Conservation (phyloP, 768 basidiomycete species). For the Mycena capillaripes region DNA sequence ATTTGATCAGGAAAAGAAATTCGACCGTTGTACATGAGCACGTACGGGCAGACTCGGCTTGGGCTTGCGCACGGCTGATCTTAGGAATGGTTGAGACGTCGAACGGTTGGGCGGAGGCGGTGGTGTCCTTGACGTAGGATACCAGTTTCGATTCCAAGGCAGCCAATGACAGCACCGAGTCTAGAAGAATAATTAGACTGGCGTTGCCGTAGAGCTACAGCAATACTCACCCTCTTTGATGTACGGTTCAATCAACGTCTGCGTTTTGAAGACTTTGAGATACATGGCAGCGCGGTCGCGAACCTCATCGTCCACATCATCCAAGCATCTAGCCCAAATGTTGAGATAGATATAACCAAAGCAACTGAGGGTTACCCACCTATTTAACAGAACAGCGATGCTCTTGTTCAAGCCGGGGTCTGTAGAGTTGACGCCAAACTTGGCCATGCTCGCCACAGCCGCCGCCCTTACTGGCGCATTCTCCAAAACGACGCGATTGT, state of each 20-base stretch:
- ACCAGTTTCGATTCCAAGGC: constrained; percentile 93
- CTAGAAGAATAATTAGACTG: constrained; percentile 58
- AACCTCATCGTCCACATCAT: constrained; percentile 99
- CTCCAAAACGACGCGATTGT: constrained; percentile 98
- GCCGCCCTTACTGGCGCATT: constrained; percentile 98
- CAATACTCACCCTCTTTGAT: constrained; percentile 86
- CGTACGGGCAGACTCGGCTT: constrained; percentile 90
- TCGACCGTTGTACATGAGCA: constrained; percentile 4
- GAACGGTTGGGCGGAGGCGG: constrained; percentile 80
- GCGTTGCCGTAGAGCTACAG: neutral
- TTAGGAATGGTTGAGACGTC: constrained; percentile 91
- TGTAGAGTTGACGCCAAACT: constrained; percentile 92
- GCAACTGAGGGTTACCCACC: constrained; percentile 60
- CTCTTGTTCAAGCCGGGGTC: constrained; percentile 87
- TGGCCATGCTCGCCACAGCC: constrained; percentile 94
- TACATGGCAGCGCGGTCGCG: constrained; percentile 98
- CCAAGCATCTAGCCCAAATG: constrained; percentile 78
- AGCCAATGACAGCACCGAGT: constrained; percentile 93
- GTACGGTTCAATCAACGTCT: constrained; percentile 85
- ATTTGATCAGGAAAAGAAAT: constrained; percentile 19
- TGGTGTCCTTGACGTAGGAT: constrained; percentile 91
- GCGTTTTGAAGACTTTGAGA: constrained; percentile 85
- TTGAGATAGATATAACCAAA: constrained; percentile 14
- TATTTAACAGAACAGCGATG: constrained; percentile 86
- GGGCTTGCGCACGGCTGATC: constrained; percentile 93